phyloP scores from a whole-genome alignment of 139 green algal species.

The Axilococcus clingmanii region DNA sequence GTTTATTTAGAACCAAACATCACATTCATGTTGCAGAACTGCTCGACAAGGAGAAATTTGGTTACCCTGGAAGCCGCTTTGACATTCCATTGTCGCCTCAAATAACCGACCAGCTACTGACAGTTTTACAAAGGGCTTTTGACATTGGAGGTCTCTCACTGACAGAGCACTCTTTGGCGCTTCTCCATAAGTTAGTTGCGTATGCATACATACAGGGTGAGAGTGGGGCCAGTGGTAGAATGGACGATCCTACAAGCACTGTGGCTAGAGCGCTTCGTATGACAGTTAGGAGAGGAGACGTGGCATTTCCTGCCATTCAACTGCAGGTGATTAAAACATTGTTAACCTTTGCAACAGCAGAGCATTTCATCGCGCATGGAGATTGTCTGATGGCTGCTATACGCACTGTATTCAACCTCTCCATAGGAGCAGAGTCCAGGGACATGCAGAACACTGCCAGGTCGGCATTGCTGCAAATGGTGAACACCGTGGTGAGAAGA shows the following conservation, averaged over 20 bases:
- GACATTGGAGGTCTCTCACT: slow-evolving; percentile 29
- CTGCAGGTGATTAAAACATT: slow-evolving; percentile 62
- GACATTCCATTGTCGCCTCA: slow-evolving; percentile 13
- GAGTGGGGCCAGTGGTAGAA: slow-evolving; percentile 26
- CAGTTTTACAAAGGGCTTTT: slow-evolving; percentile 57
- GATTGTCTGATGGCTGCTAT: slow-evolving; percentile 73
- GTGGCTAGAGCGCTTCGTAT: slow-evolving; percentile 39
- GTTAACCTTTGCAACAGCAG: slow-evolving; percentile 73
- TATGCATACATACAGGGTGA: slow-evolving; percentile 73
- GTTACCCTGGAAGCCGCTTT: slow-evolving; percentile 11
- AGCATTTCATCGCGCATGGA: slow-evolving; percentile 82
- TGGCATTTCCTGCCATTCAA: slow-evolving; percentile 38
- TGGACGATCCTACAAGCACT: slow-evolving; percentile 40
- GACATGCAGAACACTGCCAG: slow-evolving; percentile 67
- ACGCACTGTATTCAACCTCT: slow-evolving; percentile 78
- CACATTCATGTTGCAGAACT: slow-evolving; percentile 4
- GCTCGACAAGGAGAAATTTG: slow-evolving; percentile 24
- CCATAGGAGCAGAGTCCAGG: slow-evolving; percentile 47
- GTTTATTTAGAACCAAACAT: not conserved
- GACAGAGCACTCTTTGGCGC: slow-evolving; percentile 64
- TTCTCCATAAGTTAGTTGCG: slow-evolving; percentile 81
- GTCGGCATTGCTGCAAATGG: slow-evolving; percentile 77
- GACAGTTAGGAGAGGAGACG: slow-evolving; percentile 61
- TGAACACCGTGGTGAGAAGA: slow-evolving; percentile 78
- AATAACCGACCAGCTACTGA: slow-evolving; percentile 41